Conservation (phyloP, 2,329 filamentous ascomycete genomes). For the Trichoderma sp. region DNA sequence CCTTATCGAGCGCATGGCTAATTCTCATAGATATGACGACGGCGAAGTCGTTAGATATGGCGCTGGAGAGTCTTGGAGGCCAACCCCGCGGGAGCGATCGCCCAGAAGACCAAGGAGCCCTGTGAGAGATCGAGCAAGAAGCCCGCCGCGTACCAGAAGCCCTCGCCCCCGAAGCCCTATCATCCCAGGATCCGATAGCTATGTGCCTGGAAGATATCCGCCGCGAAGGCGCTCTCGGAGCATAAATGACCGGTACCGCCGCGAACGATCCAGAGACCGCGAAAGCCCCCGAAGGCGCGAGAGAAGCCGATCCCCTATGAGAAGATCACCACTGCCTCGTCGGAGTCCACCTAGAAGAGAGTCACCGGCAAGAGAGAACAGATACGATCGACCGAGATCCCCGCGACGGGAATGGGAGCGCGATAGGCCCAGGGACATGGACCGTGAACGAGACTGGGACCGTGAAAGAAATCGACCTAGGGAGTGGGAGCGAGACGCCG, state of each 20-base stretch:
- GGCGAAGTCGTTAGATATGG: conserved; percentile 66
- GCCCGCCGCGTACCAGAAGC: conserved; percentile 40
- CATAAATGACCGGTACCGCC: conserved; percentile 47
- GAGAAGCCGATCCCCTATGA: conserved; percentile 43
- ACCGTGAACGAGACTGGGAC: conserved; percentile 41
- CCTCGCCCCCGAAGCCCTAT: conserved; percentile 38
- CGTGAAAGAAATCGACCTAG: conserved; percentile 35
- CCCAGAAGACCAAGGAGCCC: conserved; percentile 45
- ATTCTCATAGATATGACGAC: conserved; percentile 57
- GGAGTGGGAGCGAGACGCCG: conserved; percentile 43
- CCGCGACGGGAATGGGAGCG: conserved; percentile 45
- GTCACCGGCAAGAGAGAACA: conserved; percentile 43
- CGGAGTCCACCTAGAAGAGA: conserved; percentile 45
- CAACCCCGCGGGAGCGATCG: conserved; percentile 57
- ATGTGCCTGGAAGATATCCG: conserved; percentile 51
- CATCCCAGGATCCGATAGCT: conserved; percentile 49
- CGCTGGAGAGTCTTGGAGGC: conserved; percentile 64
- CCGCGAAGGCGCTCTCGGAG: conserved; percentile 49
- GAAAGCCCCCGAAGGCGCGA: conserved; percentile 46
- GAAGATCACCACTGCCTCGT: conserved; percentile 46
- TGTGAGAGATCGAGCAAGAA: conserved; percentile 38
- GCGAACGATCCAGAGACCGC: conserved; percentile 48
- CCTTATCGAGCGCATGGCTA: neutral
- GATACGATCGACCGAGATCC: conserved; percentile 47
- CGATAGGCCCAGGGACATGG: conserved; percentile 41